phyloP scores from a whole-genome alignment of 2,329 filamentous ascomycete species.

The Aspergillus latus region DNA sequence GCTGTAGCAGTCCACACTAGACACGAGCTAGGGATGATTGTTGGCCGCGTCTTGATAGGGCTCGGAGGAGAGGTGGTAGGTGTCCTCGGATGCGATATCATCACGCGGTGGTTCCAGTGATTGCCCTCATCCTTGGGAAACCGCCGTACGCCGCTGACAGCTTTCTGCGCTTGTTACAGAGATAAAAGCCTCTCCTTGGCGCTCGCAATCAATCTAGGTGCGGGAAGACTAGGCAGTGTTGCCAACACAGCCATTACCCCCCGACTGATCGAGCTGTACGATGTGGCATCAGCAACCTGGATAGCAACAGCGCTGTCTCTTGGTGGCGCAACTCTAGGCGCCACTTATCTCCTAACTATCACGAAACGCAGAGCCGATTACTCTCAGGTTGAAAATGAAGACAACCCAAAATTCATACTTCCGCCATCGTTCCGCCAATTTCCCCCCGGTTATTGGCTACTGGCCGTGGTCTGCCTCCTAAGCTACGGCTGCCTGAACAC shows the following conservation, averaged over 20 bases:
- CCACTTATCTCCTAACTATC: neutral
- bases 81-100: conserved; percentile 10
- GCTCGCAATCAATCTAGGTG: neutral
- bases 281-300: conserved; percentile 1
- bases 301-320: conserved; percentile 2
- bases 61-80: conserved; percentile 8
- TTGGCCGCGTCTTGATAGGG: conserved; percentile 7
- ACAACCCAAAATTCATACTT: neutral
- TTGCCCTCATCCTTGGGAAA: neutral
- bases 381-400: neutral
- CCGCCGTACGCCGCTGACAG: neutral
- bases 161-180: neutral
- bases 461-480: conserved; percentile 2
- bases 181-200: conserved; percentile 3
- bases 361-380: neutral
- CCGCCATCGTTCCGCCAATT: neutral
- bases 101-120: conserved; percentile 11
- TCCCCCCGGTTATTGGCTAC: conserved; percentile 1
- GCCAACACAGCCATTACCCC: conserved; percentile 8
- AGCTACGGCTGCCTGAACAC: conserved; percentile 6
- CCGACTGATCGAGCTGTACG: neutral
- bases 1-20: neutral
- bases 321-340: neutral
- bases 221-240: conserved; percentile 8
- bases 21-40: conserved; percentile 1